Conservation (phyloP, 106 monocot species). For the Apostasia ramifera region DNA sequence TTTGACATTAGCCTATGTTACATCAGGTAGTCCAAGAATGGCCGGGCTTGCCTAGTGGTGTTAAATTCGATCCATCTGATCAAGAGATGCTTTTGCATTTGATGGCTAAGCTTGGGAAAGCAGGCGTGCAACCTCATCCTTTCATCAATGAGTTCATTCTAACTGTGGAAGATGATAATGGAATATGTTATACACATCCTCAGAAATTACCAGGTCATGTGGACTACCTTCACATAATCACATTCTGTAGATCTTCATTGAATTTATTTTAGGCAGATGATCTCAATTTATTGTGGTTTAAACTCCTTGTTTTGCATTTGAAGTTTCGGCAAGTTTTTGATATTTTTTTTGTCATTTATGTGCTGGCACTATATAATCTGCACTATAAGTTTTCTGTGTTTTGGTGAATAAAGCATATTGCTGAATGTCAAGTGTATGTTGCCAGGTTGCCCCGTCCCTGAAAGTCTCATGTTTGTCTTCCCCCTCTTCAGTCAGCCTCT, state of each 20-base stretch:
- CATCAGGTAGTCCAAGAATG: constrained; percentile 78
- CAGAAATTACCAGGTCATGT: constrained; percentile 66
- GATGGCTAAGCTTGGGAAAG: constrained; percentile 64
- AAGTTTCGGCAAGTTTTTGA: neutral
- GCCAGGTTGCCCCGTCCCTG: too few relatives aligned
- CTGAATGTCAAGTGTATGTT: too few relatives aligned
- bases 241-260: too few relatives aligned
- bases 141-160: constrained; percentile 95
- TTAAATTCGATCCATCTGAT: constrained; percentile 98
- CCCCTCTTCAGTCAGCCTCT: too few relatives aligned
- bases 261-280: too few relatives aligned
- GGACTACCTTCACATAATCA: too few relatives aligned
- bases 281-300: too few relatives aligned
- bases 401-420: too few relatives aligned
- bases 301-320: too few relatives aligned
- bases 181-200: constrained; percentile 96
- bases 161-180: constrained; percentile 81
- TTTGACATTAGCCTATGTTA: constrained; percentile 5
- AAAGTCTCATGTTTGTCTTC: too few relatives aligned
- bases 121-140: constrained; percentile 57
- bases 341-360: neutral
- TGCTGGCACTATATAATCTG: neutral
- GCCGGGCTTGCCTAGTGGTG: constrained; percentile 96
- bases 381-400: too few relatives aligned
- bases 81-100: constrained; percentile 83